phyloP scores from a whole-genome alignment of 306 rosid genomes.

The Pyrus pyrifolia region DNA sequence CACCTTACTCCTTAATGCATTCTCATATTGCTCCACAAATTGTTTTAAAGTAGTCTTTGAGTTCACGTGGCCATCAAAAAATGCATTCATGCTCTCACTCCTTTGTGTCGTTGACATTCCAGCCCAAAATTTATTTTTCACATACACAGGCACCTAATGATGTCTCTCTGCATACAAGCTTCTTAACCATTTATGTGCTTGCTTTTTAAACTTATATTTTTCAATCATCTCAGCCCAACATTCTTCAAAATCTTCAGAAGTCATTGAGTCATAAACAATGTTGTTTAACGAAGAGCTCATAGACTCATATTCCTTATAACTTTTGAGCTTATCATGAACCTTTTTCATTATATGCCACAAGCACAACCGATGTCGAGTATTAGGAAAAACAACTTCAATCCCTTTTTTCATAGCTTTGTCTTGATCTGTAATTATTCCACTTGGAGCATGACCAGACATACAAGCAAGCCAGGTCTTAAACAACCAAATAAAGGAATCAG shows the following conservation, averaged over 20 bases:
- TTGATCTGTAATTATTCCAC: slow-evolving; percentile 7
- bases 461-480: slow-evolving; percentile 1
- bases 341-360: not conserved
- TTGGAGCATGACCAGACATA: not conserved
- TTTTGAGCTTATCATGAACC: not conserved
- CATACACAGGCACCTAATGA: not conserved
- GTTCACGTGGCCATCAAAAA: not conserved
- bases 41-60: not conserved
- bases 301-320: not conserved
- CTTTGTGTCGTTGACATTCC: not conserved
- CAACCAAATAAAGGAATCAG: not conserved
- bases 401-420: slow-evolving; percentile 5
- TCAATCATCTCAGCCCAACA: not conserved
- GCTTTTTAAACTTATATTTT: not conserved
- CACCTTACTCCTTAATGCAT: not conserved
- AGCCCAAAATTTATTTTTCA: not conserved
- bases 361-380: not conserved
- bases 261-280: not conserved
- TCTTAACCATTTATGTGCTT: not conserved
- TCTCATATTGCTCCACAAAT: not conserved
- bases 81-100: not conserved
- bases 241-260: not conserved
- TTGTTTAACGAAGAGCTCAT: not conserved
- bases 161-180: not conserved
- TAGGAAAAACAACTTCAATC: not conserved